Conservation (phyloP, 108 stramenopile species). For the Nitzschia sp. region DNA sequence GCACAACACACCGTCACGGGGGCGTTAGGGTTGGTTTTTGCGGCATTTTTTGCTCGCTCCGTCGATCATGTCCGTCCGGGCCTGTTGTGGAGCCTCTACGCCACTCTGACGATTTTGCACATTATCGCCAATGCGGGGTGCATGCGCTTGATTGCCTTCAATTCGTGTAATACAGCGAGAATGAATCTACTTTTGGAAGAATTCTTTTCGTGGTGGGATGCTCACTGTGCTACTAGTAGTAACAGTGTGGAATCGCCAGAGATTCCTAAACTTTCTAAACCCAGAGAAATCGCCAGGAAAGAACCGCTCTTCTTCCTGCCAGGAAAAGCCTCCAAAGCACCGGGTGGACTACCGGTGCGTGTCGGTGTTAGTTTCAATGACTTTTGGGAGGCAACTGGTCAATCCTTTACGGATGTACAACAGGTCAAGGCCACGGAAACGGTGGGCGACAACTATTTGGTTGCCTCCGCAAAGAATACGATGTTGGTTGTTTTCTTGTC, state of each 20-base stretch:
- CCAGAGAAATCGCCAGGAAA: conserved; percentile 51
- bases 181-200: conserved; percentile 55
- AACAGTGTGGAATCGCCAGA: background rate
- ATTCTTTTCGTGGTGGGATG: conserved; percentile 37
- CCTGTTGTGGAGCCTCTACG: conserved; percentile 61
- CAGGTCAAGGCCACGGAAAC: background rate
- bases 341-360: conserved; percentile 23
- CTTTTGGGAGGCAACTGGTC: conserved; percentile 27
- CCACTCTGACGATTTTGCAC: conserved; percentile 60
- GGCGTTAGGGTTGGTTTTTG: conserved; percentile 71
- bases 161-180: conserved; percentile 66
- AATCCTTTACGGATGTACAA: conserved; percentile 15
- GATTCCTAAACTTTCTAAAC: conserved; percentile 37
- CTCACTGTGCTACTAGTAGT: no score
- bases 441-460: conserved; percentile 36
- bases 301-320: conserved; percentile 73
- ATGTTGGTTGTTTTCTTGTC: conserved; percentile 53
- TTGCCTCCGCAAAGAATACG: conserved; percentile 21
- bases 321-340: background rate
- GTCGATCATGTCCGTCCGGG: conserved; percentile 27
- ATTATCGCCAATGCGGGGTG: conserved; percentile 64
- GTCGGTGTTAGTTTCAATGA: conserved; percentile 66
- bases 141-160: conserved; percentile 76
- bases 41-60: conserved; percentile 66
- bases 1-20: conserved; percentile 83